Conservation (phyloP, 2,329 filamentous ascomycete species). For the Zasmidium citrigriseum region DNA sequence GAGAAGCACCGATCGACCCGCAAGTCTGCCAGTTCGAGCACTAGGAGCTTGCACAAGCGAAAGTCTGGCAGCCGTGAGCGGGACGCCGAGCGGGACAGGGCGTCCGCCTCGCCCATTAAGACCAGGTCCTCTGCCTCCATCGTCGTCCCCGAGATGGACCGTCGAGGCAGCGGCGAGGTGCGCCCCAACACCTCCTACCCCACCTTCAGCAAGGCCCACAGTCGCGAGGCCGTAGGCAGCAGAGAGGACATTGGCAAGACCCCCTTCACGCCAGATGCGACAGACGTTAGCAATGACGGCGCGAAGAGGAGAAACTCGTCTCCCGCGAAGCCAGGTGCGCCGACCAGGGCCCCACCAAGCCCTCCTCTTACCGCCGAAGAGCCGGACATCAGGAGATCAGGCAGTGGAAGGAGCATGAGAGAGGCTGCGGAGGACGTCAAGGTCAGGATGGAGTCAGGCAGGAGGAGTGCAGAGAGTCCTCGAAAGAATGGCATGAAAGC, state of each 20-base stretch:
- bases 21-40: conserved; percentile 30
- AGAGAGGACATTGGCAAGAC: conserved; percentile 40
- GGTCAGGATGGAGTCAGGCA: conserved; percentile 39
- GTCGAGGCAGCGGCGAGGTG: conserved; percentile 37
- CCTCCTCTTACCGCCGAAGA: conserved; percentile 49
- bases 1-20: conserved; percentile 31
- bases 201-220: conserved; percentile 84
- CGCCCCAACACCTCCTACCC: conserved; percentile 67
- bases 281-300: conserved; percentile 40
- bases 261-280: conserved; percentile 42
- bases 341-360: conserved; percentile 45
- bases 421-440: conserved; percentile 39
- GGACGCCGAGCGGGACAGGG: conserved; percentile 28
- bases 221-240: conserved; percentile 78
- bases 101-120: conserved; percentile 10
- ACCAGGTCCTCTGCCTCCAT: conserved; percentile 5
- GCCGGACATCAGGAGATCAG: conserved; percentile 46
- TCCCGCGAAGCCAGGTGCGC: conserved; percentile 22
- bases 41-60: conserved; percentile 27
- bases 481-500: conserved; percentile 38
- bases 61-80: conserved; percentile 29
- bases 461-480: conserved; percentile 46
- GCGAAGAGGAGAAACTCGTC: conserved; percentile 31
- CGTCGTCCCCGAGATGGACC: conserved; percentile 50
- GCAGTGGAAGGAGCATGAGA: conserved; percentile 47